Conservation (phyloP, 192 early-diverging fungal genomes). For the Backusella circina region DNA sequence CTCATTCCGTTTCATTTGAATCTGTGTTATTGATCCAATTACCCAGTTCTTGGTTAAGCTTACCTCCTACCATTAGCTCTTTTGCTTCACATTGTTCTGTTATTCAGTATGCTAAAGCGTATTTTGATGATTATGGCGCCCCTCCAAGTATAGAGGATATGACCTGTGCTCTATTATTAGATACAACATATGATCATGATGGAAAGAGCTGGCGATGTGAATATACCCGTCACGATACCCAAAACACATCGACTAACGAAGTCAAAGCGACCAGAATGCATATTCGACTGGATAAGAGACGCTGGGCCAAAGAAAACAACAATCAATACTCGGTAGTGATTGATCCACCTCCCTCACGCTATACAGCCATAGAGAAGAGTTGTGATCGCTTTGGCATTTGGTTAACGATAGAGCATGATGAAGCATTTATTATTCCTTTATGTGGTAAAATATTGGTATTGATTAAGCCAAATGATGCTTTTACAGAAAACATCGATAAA, state of each 20-base stretch:
- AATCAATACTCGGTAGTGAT: conserved; percentile 35
- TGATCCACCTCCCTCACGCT: conserved; percentile 47
- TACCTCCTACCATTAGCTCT: not conserved
- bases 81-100: not conserved
- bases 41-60: not conserved
- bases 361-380: conserved; percentile 24
- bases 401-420: conserved; percentile 40
- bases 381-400: conserved; percentile 42
- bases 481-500: not conserved
- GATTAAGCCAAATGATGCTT: conserved; percentile 23
- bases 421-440: conserved; percentile 35
- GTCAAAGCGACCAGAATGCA: not conserved
- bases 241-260: not conserved
- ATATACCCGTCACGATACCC: conserved; percentile 14
- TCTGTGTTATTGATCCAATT: conserved; percentile 35
- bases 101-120: not conserved
- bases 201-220: conserved; percentile 30
- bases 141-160: conserved; percentile 25
- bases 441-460: conserved; percentile 44
- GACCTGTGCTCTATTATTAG: not conserved
- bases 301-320: conserved; percentile 31
- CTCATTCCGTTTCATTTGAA: conserved; percentile 17
- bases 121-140: conserved; percentile 12
- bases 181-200: conserved; percentile 18
- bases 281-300: conserved; percentile 35